These are phyloP conservation scores for Ceratocystis colombiana DNA, from an alignment of 2,329 filamentous ascomycete genomes.

Conservation along the genomic window DNA sequence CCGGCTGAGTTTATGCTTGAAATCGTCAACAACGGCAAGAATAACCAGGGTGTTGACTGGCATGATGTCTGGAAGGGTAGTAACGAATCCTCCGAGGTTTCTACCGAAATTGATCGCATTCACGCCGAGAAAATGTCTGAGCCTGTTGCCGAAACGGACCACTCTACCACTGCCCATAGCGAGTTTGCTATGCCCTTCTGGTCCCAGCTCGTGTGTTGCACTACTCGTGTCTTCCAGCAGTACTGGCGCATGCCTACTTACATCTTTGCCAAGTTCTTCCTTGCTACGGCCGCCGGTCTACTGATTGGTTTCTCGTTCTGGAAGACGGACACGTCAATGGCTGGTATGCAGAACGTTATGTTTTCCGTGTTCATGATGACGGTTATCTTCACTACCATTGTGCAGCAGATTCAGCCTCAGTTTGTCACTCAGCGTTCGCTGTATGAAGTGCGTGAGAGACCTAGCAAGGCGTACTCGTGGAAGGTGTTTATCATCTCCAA, in stretches of 20 bases:
- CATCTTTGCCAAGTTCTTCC: conserved; percentile 60
- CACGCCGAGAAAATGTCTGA: conserved; percentile 39
- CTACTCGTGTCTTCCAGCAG: conserved; percentile 63
- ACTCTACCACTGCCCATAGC: conserved; percentile 34
- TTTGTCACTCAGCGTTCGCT: conserved; percentile 64
- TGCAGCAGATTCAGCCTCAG: conserved; percentile 63
- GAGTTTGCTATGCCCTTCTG: conserved; percentile 72
- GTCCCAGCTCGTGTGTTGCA: conserved; percentile 55
- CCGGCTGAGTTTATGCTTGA: conserved; percentile 68
- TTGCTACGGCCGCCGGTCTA: conserved; percentile 50
- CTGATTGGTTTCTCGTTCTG: conserved; percentile 72
- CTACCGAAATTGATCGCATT: conserved; percentile 54
- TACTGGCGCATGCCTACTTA: conserved; percentile 75
- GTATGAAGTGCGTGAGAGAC: conserved; percentile 68
- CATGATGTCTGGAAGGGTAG: conserved; percentile 53
- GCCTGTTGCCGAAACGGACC: conserved; percentile 23
- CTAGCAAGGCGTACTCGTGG: conserved; percentile 67
- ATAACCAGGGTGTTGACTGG: conserved; percentile 47
- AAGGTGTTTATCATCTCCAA: conserved; percentile 61
- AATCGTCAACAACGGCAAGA: conserved; percentile 37
- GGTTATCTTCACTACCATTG: conserved; percentile 61
- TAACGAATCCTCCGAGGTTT: conserved; percentile 41
- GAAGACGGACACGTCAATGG: conserved; percentile 42
- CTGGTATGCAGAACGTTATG: conserved; percentile 65
- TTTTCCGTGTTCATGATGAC: conserved; percentile 67